Evolutionary conservation across 2,329 filamentous ascomycete species (phyloP).

Genomic region (Sordariomycetes sp.): DNA sequence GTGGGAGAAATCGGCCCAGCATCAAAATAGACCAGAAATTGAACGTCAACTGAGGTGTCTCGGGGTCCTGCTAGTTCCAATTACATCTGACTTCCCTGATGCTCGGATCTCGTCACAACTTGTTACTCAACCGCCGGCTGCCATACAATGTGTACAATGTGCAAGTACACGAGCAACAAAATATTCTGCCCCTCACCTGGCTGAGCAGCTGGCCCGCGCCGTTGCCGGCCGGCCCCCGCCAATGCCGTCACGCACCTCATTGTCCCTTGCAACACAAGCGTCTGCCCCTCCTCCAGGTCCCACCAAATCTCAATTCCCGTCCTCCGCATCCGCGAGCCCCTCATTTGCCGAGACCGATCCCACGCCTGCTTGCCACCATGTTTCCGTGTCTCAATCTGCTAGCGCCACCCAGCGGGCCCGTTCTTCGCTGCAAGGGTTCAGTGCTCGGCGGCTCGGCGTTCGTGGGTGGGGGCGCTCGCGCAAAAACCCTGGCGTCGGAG

Average conservation of each 20-base stretch:
- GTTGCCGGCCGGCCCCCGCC: not conserved
- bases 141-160: too few species aligned
- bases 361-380: not conserved
- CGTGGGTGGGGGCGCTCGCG: not conserved
- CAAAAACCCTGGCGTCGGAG: not conserved
- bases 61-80: too few species aligned
- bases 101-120: not conserved
- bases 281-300: not conserved
- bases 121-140: too few species aligned
- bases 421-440: not conserved
- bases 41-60: not conserved
- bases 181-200: not conserved
- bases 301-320: not conserved
- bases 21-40: too few species aligned
- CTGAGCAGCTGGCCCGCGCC: not conserved
- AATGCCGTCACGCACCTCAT: not conserved
- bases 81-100: too few species aligned
- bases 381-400: not conserved
- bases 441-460: not conserved
- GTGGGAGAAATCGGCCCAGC: not conserved
- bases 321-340: not conserved
- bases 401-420: not conserved
- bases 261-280: not conserved
- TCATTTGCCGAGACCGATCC: not conserved
- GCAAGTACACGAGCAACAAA: not conserved